Evolutionary conservation across 2,329 filamentous ascomycete species (phyloP), one percentile per base, ranked within the genome.

Genomic region (Sporothrix sp.): DNA sequence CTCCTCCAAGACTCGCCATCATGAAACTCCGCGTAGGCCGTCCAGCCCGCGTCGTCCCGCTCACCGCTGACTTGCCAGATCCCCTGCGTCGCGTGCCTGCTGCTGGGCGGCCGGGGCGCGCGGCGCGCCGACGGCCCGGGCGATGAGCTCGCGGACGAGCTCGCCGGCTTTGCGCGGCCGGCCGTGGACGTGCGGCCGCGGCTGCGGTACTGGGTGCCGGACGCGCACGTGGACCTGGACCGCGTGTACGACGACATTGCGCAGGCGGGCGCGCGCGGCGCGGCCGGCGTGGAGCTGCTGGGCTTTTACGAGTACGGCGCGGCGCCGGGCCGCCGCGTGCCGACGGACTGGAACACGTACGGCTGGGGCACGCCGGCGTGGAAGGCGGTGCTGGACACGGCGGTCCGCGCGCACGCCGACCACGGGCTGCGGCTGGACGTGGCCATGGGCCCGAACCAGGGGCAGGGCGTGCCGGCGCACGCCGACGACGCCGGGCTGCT

Each of bases 281-380:
- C 30, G 1, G 42, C 42, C 8, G 43, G 43, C 14, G 43, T 35
- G 1, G 43, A 45, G 9, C 18, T 45, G 4, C 20, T 45, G 2
- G 43, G 43, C 1, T 45, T 45, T 10, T 45, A 45, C 14, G 9
- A 25, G 2, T 45, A 45, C n/a, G 43, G 43, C 20, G 43, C 43
- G 8, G 5, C 28, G 13, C 43, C 30, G 16, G 20, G 21, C 6
- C n/a, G 20, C 14, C 16, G 7, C 2, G 43, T 45, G 2, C 43
- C 43, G 2, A 35, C 30, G 2, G 43, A 45, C 30, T 45, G 43
- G 43, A 45, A 35, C 30, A 18, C 7, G n/a, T 45, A 35, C n/a
- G 43, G 43, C 4, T 45, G 43, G 43, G 43, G 43, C 20, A 45
- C 43, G 10, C 43, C 43, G 3, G 43, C 43, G 10, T 45, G 43